phyloP scores from a whole-genome alignment of 2,329 filamentous ascomycete genomes.

The Dothideomycetes sp. region DNA sequence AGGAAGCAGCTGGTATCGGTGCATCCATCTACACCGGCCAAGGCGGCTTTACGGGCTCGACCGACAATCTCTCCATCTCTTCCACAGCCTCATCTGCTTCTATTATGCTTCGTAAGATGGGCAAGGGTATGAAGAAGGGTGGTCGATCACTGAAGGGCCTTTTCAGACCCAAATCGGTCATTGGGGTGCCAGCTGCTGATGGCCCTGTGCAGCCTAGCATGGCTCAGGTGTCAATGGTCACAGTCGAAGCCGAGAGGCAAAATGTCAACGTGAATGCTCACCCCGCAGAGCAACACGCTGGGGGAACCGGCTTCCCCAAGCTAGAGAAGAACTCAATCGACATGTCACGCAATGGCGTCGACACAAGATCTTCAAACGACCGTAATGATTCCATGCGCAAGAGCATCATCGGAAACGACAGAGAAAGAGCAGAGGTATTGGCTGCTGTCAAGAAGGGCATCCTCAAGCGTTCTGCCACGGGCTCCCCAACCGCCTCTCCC shows the following conservation, averaged over 20 bases:
- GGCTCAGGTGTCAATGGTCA: conserved; percentile 90
- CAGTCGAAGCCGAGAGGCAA: conserved; percentile 85
- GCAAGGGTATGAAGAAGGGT: conserved; percentile 93
- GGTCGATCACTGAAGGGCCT: conserved; percentile 84
- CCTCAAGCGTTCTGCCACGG: conserved; percentile 64
- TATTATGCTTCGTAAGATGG: conserved; percentile 97
- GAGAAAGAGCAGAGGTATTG: conserved; percentile 81
- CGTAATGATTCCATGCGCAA: conserved; percentile 58
- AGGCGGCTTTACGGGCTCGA: conserved; percentile 79
- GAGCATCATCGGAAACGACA: conserved; percentile 86
- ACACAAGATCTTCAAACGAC: conserved; percentile 26
- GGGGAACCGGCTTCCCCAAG: conserved; percentile 73
- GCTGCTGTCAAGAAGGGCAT: conserved; percentile 93
- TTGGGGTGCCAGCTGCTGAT: conserved; percentile 68
- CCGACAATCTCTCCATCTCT: conserved; percentile 86
- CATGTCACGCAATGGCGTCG: conserved; percentile 36
- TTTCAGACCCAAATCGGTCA: conserved; percentile 87
- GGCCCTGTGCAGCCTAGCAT: conserved; percentile 54
- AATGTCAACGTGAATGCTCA: conserved; percentile 68
- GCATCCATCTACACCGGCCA: conserved; percentile 87
- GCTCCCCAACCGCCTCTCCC: conserved; percentile 60
- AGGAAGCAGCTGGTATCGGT: conserved; percentile 86
- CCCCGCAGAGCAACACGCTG: conserved; percentile 56
- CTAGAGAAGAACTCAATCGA: conserved; percentile 77
- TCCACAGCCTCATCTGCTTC: conserved; percentile 85